Evolutionary conservation across 1,284 basidiomycete genomes (phyloP), one percentile per base, ranked within the genome.

Genomic region (Leccinum pachyderme): DNA sequence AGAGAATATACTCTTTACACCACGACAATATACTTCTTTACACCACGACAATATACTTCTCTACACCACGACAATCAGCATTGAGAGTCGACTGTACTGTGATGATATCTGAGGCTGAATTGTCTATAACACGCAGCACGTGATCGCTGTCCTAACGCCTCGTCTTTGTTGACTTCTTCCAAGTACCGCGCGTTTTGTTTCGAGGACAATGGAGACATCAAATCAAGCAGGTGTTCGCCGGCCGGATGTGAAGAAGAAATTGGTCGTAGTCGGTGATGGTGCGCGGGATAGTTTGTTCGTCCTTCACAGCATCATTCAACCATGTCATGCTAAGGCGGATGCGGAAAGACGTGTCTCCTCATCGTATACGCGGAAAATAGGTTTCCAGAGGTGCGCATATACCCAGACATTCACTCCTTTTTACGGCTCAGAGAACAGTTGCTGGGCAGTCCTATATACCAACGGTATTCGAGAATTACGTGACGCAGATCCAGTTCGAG

Each of bases 391-490:
- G 95, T 96, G 75, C 69, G 76, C 66, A 58, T 61, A 49, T 45
- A 32, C 57, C 49, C 54, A 50, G 53, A 52, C 47, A 50, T 29
- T 27, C 28, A 47, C 52, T 53, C 47, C 15, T 25, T 55, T 52
- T 53, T 7, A 33, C 33, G 5, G 18, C 61, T 64, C 57, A 57
- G 41, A 47, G 51, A 52, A 44, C 50, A 51, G 29, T 53, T 46
- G 3, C 39, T 24, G 35, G 41, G n/a, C 73, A 97, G 94, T 87
- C 93, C 55, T 98, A 98, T 74, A 91, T 98, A 59, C 95, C 96
- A 25, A 99, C 95, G 22, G 95, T 99, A 7, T 99, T 99, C 71
- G 96, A 99, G 75, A 98, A 95, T 81, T 91, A 95, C 67, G 91
- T 98, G 55, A 96, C 95, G 9, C 86, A 91, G 64, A 88, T 97